phyloP scores from a whole-genome alignment of 371 early-diverging fungal species.

The Dipsacomyces acuminosporus region DNA sequence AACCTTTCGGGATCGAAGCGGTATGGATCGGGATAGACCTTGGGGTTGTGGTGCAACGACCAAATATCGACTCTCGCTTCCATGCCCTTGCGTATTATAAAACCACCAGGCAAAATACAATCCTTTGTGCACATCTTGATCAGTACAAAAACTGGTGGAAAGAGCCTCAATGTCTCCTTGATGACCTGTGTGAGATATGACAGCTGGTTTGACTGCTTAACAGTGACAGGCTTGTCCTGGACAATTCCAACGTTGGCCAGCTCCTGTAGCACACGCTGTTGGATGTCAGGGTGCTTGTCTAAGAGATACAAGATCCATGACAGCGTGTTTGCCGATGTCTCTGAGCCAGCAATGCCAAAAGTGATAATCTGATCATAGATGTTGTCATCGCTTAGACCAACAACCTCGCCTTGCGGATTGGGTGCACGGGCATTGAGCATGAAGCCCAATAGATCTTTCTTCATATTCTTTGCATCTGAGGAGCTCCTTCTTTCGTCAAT shows the following conservation, averaged over 20 bases:
- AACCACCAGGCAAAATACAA: neutral
- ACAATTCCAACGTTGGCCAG: neutral
- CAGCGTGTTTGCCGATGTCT: neutral
- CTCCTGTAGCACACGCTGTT: neutral
- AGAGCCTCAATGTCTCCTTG: neutral
- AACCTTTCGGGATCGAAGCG: conserved; percentile 52
- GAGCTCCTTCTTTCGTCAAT: neutral
- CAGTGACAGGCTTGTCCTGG: neutral
- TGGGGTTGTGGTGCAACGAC: conserved; percentile 43
- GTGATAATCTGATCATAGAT: neutral
- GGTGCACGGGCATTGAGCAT: neutral
- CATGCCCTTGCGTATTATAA: conserved; percentile 51
- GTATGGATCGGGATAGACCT: conserved; percentile 47
- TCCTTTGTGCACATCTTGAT: neutral
- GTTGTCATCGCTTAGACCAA: neutral
- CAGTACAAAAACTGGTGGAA: neutral
- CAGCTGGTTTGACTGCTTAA: neutral
- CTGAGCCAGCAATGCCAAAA: neutral
- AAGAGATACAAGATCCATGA: neutral
- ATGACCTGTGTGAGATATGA: neutral
- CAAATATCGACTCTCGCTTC: conserved; percentile 44
- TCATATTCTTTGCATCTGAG: neutral
- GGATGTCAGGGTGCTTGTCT: neutral
- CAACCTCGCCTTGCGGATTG: neutral
- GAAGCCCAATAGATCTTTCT: neutral